Evolutionary conservation across 2,329 filamentous ascomycete genomes (phyloP), one percentile per base, ranked within the genome.

Genomic region (Pyrenochaeta sp.): DNA sequence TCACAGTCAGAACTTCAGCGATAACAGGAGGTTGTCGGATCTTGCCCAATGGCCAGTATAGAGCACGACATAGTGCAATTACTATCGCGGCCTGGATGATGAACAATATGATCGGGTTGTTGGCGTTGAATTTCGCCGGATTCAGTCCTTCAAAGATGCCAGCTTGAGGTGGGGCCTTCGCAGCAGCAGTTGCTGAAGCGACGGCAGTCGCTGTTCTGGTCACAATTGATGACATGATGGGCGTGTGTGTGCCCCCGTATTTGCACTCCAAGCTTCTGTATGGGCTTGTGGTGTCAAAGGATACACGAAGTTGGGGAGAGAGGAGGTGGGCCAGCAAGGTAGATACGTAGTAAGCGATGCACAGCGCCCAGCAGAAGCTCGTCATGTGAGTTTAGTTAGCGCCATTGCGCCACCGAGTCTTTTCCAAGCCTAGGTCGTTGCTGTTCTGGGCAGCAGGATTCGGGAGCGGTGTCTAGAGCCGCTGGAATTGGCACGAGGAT

Each of bases 21-120:
- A 93, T 91, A 55, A 92, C 89, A 32, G 86, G 82, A 50, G 88
- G 89, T 63, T 92, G 88, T 41, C 86, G 83, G 36, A 92, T 77
- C 61, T 84, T 85, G 3, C 35, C 35, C 10, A 37, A 20, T 3
- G 35, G 35, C 21, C 21, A 27, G 13, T 37, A 27, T 6, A 37
- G 22, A 15, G 24, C 22, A 4, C 35, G 35, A 14, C 36, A 29
- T 6, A 39, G 6, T 3, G 7, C 15, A 5, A 39, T 30, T 4
- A 29, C 26, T 6, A 39, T 30, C 10, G 18, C 19, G 15, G 36
- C 27, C 15, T 39, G 36, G 20, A 39, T 39, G 24, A 39, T 39
- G 23, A 39, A 31, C n/a, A n/a, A n/a, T n/a, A 27, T 27, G 24
- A 27, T 27, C 14, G 24, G 24, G 24, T 27, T 27, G 9, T 27